Conservation (phyloP, 805 yeast species). For the Starmera amethionina region DNA sequence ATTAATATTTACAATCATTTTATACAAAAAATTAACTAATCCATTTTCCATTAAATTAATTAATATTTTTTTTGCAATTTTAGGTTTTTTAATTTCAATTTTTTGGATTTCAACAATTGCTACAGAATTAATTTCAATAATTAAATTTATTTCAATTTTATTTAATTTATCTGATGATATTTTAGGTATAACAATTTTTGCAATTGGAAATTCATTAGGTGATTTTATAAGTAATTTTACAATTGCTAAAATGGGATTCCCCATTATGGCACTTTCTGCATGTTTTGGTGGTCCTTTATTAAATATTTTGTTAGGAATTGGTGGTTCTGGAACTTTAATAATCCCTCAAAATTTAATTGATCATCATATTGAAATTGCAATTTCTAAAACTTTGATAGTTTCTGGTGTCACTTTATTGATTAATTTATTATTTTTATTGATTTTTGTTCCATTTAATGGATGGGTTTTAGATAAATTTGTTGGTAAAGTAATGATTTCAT, state of each 20-base stretch:
- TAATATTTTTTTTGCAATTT: conserved; percentile 18
- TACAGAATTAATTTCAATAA: conserved; percentile 44
- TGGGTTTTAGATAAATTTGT: conserved; percentile 35
- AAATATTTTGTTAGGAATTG: conserved; percentile 70
- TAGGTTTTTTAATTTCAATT: conserved; percentile 63
- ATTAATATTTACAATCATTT: neutral
- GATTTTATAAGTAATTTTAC: conserved; percentile 81
- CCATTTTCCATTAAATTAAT: neutral
- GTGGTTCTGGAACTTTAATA: conserved; percentile 53
- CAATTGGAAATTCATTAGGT: conserved; percentile 88
- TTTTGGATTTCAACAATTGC: conserved; percentile 53
- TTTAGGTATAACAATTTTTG: conserved; percentile 83
- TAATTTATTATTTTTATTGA: conserved; percentile 27
- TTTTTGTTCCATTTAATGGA: conserved; percentile 32
- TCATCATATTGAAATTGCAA: conserved; percentile 28
- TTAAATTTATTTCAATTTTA: conserved; percentile 52
- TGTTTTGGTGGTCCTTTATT: conserved; percentile 92
- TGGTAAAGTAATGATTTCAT: conserved; percentile 23
- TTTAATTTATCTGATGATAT: conserved; percentile 66
- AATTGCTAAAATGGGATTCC: conserved; percentile 76
- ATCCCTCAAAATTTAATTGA: conserved; percentile 18
- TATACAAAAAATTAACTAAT: neutral
- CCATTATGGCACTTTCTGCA: conserved; percentile 88
- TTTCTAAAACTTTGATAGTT: conserved; percentile 27
- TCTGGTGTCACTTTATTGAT: conserved; percentile 31